Conservation (phyloP, 169 alveolate genomes). For the Plasmodium malariae region DNA sequence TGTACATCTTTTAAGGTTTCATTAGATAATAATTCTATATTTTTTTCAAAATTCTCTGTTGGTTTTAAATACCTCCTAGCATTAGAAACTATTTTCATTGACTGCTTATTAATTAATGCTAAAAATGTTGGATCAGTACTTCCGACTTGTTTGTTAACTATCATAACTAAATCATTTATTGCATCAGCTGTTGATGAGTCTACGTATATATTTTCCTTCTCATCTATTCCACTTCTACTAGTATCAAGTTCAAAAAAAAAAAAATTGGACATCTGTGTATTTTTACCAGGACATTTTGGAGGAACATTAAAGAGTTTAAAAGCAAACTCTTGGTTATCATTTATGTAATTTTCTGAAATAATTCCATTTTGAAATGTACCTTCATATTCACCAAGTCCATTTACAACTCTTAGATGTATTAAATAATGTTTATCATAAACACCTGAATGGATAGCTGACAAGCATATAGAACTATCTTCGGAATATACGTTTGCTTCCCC, state of each 20-base stretch:
- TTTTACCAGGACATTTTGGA: conserved; percentile 79
- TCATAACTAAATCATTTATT: conserved; percentile 55
- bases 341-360: conserved; percentile 82
- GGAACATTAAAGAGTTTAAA: conserved; percentile 79
- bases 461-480: conserved; percentile 88
- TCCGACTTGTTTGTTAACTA: conserved; percentile 72
- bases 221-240: neutral
- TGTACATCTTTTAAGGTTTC: conserved; percentile 75
- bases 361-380: conserved; percentile 88
- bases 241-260: conserved; percentile 5
- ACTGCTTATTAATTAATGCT: conserved; percentile 70
- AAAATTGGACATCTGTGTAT: conserved; percentile 8
- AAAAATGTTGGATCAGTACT: conserved; percentile 70
- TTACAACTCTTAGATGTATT: conserved; percentile 79
- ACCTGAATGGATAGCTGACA: conserved; percentile 91
- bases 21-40: conserved; percentile 66
- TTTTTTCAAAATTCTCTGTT: conserved; percentile 68
- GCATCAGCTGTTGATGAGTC: conserved; percentile 72
- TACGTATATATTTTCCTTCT: conserved; percentile 60
- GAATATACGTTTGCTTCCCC: conserved; percentile 90
- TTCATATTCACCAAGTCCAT: conserved; percentile 85
- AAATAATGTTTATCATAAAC: conserved; percentile 80
- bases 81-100: conserved; percentile 55
- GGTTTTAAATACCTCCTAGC: conserved; percentile 74
- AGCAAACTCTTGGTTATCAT: conserved; percentile 80